These are phyloP conservation scores for Sporothrix inflata DNA, from an alignment of 2,329 filamentous ascomycete genomes.

Conservation along the genomic window DNA sequence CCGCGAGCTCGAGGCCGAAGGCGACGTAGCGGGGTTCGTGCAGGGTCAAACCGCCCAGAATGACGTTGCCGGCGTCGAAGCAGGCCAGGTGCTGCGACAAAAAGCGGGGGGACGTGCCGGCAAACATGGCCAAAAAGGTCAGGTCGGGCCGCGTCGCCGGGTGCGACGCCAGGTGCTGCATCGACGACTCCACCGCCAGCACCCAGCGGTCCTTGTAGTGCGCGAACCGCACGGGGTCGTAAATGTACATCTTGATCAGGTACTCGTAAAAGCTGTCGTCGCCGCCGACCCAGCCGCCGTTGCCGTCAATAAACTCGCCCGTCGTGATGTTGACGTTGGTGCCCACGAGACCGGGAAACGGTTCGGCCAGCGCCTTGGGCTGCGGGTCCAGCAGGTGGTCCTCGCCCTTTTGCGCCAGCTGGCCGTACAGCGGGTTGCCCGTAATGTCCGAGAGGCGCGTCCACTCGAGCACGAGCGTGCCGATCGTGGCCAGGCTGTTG, in stretches of 20 bases:
- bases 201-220: constrained; percentile 76
- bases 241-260: constrained; percentile 87
- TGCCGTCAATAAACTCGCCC: constrained; percentile 67
- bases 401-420: constrained; percentile 69
- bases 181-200: constrained; percentile 73
- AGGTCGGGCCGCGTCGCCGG: constrained; percentile 68
- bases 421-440: constrained; percentile 66
- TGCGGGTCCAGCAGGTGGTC: constrained; percentile 69
- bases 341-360: constrained; percentile 77
- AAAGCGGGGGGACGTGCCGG: constrained; percentile 49
- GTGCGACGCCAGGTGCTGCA: constrained; percentile 69
- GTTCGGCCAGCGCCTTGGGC: constrained; percentile 60
- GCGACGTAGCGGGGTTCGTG: constrained; percentile 67
- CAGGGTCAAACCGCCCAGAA: constrained; percentile 76
- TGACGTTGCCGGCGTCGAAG: constrained; percentile 84
- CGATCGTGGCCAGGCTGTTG: constrained; percentile 76
- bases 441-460: constrained; percentile 76
- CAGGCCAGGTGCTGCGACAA: constrained; percentile 67
- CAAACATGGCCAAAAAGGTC: constrained; percentile 68
- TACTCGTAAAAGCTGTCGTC: constrained; percentile 87
- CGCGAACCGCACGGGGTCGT: constrained; percentile 67
- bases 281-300: constrained; percentile 76
- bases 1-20: constrained; percentile 72
- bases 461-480: constrained; percentile 84
- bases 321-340: constrained; percentile 65